Base-by-base conservation (phyloP, 176 grass and related monocot genomes). In the Elymus sibiricus region DNA sequence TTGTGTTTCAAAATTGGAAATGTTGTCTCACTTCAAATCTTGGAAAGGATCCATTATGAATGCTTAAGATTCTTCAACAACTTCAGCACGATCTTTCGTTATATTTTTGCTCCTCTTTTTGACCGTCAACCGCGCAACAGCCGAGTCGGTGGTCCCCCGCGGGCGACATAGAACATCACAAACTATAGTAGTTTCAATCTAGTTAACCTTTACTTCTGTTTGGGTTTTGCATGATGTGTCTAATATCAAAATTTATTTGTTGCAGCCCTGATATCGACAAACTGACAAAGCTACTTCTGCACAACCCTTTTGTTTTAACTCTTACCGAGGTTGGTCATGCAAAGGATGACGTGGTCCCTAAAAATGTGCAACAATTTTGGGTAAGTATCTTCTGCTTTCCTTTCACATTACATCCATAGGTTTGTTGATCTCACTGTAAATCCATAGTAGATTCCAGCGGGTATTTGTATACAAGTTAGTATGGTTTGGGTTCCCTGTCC, bases 211-310 rank as follows among this genome's bases (percentile, higher is more conserved):
- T 46, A 16, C 25, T 83, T 74, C 55, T 76, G 34, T 79, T 80
- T 84, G 17, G 24, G 16, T 76, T 74, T 37, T n/a, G 26, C 60
- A 59, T 90, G 2, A 74, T 83, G 72, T 68, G 8, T 49, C 70
- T 87, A 44, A 75, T 39, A 75, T 42, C 34, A 64, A 87, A 19
- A 14, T 80, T 66, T 61, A 69, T 58, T 24, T 85, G 6, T 64
- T 66, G 62, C 88, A 98, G 96, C 79, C 46, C 89, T 84, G 93
- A 95, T 91, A 85, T 98, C 9, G 91, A 95, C 40, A 98, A 91
- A 72, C 87, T 98, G 82, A 95, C 94, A 58, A 95, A 95, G 82
- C 91, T 98, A 73, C 88, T 98, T 80, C 83, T 98, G 90, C 96
- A 98, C 64, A 94, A 98, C 67, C 96, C 96, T 61, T 87, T 94